Percentiles rank a stretch among this genome's conserved stretches.
phyloP scores from a whole-genome alignment of 2,329 filamentous ascomycete species.

The Colletotrichum sp. region DNA sequence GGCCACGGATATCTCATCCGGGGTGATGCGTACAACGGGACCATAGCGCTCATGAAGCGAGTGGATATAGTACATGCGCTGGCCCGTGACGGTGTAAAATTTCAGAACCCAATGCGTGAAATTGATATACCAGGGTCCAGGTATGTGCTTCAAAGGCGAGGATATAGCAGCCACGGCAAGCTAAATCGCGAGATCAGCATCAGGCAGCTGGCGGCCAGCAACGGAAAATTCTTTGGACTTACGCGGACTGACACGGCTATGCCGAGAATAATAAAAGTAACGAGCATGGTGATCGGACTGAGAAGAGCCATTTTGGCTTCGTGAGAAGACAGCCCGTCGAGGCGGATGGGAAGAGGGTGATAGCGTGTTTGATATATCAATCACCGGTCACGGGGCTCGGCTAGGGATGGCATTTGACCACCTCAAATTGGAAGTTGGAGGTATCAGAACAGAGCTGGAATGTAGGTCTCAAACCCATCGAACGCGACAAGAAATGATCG shows the following conservation, averaged over 20 bases:
- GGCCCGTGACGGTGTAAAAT: neutral
- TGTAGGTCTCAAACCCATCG: neutral
- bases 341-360: rapidly evolving
- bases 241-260: neutral
- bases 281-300: neutral
- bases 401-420: neutral
- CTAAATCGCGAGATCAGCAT: neutral
- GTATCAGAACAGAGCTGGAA: neutral
- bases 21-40: constrained; percentile 3
- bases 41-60: neutral
- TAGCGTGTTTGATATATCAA: neutral
- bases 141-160: constrained; percentile 2
- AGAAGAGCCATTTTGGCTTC: neutral
- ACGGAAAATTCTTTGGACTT: neutral
- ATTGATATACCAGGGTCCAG: constrained; percentile 5
- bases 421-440: neutral
- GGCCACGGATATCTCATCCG: constrained; percentile 1
- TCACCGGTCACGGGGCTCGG: neutral
- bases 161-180: neutral
- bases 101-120: constrained; percentile 1
- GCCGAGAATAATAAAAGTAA: neutral
- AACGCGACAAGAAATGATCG: neutral
- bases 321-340: neutral
- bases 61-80: constrained; percentile 3
- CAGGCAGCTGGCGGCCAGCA: neutral